Evolutionary conservation across 23 red algal species (phyloP).

Genomic region (Rhodosorus marinus): DNA sequence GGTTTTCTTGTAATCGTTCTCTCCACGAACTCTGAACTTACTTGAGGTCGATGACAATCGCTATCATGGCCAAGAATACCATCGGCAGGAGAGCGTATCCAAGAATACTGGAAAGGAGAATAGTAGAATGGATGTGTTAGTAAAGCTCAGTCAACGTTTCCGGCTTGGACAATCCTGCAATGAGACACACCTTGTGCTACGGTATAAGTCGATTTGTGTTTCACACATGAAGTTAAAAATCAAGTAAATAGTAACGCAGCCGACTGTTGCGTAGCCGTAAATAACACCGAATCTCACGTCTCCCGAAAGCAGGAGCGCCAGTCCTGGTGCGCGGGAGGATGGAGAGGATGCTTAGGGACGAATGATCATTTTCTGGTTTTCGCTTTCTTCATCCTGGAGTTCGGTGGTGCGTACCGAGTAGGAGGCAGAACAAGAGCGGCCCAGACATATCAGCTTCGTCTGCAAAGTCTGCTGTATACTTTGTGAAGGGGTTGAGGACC

Average conservation of each 20-base stretch:
- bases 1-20: not conserved
- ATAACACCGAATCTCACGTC: constrained; percentile 97
- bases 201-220: constrained; percentile 76
- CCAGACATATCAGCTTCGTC: constrained; percentile 96
- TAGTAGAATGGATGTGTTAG: too few species aligned
- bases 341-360: not conserved
- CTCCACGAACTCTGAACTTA: constrained; percentile 1
- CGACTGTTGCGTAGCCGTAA: constrained; percentile 80
- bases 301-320: constrained; percentile 53
- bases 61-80: constrained; percentile 61
- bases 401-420: too few species aligned
- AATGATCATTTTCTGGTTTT: not conserved
- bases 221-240: constrained; percentile 88
- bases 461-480: constrained; percentile 60
- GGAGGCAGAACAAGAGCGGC: constrained; percentile 56
- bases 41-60: constrained; percentile 35
- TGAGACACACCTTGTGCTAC: too few species aligned
- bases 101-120: constrained; percentile 66
- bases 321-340: too few species aligned
- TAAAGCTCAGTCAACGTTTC: too few species aligned
- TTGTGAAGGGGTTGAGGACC: constrained; percentile 78
- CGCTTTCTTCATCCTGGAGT: not conserved
- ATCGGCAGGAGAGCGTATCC: constrained; percentile 93
- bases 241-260: constrained; percentile 74
- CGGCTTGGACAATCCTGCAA: too few species aligned